Conservation (phyloP, 192 early-diverging fungal species). For the Podila verticillata region DNA sequence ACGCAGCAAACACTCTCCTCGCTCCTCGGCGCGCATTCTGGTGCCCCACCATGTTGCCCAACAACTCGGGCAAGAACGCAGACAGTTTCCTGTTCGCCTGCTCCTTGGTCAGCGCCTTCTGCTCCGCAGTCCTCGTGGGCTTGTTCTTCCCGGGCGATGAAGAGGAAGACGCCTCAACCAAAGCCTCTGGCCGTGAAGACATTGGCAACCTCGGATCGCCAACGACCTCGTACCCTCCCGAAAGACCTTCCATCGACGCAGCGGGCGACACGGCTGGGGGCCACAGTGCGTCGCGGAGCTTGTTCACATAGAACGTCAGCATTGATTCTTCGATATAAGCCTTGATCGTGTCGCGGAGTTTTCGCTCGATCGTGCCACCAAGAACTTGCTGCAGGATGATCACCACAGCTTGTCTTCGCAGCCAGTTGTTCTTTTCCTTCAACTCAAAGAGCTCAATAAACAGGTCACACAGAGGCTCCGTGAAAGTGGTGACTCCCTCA, state of each 20-base stretch:
- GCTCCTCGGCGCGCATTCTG: slow-evolving; percentile 86
- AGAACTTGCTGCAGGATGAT: slow-evolving; percentile 88
- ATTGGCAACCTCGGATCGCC: background rate
- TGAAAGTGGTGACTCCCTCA: slow-evolving; percentile 59
- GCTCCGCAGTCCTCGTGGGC: slow-evolving; percentile 53
- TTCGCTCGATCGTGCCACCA: slow-evolving; percentile 88
- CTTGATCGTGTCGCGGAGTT: slow-evolving; percentile 55
- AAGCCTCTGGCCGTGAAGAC: background rate
- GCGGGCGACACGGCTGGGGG: slow-evolving; percentile 27
- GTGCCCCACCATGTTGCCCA: slow-evolving; percentile 84
- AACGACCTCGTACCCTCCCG: slow-evolving; percentile 22
- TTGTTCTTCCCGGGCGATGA: background rate
- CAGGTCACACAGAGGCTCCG: slow-evolving; percentile 82
- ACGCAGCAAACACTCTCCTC: slow-evolving; percentile 66
- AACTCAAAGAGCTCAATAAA: slow-evolving; percentile 96
- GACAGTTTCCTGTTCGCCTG: slow-evolving; percentile 64
- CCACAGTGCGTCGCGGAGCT: slow-evolving; percentile 62
- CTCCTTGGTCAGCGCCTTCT: slow-evolving; percentile 53
- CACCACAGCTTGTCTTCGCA: slow-evolving; percentile 86
- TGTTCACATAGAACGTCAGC: slow-evolving; percentile 54
- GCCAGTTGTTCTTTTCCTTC: slow-evolving; percentile 86
- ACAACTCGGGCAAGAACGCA: slow-evolving; percentile 71
- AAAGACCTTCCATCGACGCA: background rate
- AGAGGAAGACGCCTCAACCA: background rate
- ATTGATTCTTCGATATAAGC: slow-evolving; percentile 48